Percentiles rank a stretch among this genome's conserved stretches.
Conservation (phyloP, 192 early-diverging fungal genomes). For the Globomyces pollinis-pini region DNA sequence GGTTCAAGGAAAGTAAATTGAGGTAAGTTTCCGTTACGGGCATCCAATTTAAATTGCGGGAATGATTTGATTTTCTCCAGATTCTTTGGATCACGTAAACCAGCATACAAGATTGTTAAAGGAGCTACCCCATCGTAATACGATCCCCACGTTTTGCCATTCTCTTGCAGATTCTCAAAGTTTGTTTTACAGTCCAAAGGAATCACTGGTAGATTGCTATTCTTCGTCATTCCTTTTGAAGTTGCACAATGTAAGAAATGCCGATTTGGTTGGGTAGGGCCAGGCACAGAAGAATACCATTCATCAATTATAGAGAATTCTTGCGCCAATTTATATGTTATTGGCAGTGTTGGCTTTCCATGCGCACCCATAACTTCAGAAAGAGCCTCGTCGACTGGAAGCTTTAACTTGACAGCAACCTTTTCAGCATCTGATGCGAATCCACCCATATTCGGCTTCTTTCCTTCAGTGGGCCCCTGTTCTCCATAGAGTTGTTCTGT, state of each 20-base stretch:
- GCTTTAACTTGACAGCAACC: not conserved
- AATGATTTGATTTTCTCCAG: conserved; percentile 8
- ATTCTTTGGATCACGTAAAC: conserved; percentile 14
- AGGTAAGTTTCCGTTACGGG: conserved; percentile 17
- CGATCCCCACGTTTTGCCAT: conserved; percentile 5
- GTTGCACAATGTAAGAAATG: conserved; percentile 22
- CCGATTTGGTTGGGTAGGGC: conserved; percentile 32
- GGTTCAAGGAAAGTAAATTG: conserved; percentile 26
- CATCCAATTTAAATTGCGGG: conserved; percentile 15
- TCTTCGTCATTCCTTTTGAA: conserved; percentile 16
- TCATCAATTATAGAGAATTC: conserved; percentile 28
- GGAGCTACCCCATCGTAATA: conserved; percentile 12
- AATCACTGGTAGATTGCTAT: not conserved
- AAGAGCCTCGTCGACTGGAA: not conserved
- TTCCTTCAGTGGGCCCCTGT: not conserved
- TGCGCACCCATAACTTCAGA: not conserved
- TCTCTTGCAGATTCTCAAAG: conserved; percentile 16
- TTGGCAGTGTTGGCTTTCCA: conserved; percentile 11
- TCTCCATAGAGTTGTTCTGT: conserved; percentile 4
- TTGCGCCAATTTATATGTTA: conserved; percentile 16
- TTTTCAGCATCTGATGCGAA: conserved; percentile 12
- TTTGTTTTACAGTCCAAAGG: conserved; percentile 13
- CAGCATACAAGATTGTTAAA: conserved; percentile 14
- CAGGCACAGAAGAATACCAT: conserved; percentile 23
- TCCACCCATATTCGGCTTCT: conserved; percentile 15